These are phyloP conservation scores for Globisporangium radiosum DNA, from an alignment of 352 stramenopile species.

Conservation along the genomic window DNA sequence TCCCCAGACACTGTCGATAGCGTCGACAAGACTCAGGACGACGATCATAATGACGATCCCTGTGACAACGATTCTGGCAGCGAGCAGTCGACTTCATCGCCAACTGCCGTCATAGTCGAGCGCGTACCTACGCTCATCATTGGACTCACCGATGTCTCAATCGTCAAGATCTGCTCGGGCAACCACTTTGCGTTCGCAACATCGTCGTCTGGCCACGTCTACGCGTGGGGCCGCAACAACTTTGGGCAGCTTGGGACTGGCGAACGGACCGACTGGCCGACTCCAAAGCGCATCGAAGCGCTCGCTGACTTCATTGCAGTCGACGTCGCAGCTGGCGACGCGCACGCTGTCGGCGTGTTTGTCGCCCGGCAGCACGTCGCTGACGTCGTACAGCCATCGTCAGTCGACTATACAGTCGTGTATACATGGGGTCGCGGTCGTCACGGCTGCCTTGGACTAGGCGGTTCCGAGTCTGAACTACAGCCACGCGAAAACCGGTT, in stretches of 20 bases:
- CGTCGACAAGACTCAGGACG: background rate
- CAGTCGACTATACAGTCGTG: conserved; percentile 30
- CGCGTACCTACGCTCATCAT: conserved; percentile 15
- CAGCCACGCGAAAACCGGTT: conserved; percentile 40
- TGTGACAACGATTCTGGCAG: background rate
- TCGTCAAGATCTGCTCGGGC: conserved; percentile 45
- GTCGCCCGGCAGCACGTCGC: conserved; percentile 4
- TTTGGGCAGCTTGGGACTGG: conserved; percentile 62
- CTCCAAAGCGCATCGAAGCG: conserved; percentile 22
- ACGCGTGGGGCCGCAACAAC: conserved; percentile 50
- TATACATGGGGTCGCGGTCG: conserved; percentile 39
- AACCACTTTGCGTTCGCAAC: conserved; percentile 62
- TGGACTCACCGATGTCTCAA: conserved; percentile 9
- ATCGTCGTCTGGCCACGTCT: conserved; percentile 28
- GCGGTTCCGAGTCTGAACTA: conserved; percentile 20
- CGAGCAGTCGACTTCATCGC: background rate
- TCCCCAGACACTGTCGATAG: background rate
- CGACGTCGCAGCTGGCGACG: conserved; percentile 40
- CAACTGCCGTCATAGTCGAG: conserved; percentile 18
- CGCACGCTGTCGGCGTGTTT: conserved; percentile 47
- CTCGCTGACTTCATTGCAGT: conserved; percentile 24
- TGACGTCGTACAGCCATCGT: background rate
- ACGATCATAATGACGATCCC: too few species aligned
- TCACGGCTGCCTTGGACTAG: conserved; percentile 52
- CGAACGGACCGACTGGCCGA: background rate